Evolutionary conservation across 805 yeast genomes (phyloP).

Genomic region (Barnettozyma wickerhamii): DNA sequence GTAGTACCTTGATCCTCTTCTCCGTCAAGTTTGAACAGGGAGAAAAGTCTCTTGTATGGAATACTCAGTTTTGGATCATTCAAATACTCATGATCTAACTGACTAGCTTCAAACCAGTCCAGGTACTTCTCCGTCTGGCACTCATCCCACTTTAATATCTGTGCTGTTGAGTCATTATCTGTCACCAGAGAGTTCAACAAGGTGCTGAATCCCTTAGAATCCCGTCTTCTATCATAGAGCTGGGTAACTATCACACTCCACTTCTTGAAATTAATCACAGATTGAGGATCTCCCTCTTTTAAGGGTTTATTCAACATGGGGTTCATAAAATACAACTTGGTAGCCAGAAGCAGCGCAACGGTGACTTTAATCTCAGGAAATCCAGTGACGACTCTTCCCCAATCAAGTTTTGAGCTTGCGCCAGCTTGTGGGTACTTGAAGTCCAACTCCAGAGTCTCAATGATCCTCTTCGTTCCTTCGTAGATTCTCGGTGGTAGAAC

Average conservation of each 20-base stretch:
- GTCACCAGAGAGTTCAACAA: constrained; percentile 10
- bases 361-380: constrained; percentile 25
- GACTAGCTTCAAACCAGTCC: constrained; percentile 39
- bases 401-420: background rate
- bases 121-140: constrained; percentile 42
- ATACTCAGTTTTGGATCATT: constrained; percentile 18
- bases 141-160: constrained; percentile 46
- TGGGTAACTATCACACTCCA: constrained; percentile 22
- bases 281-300: background rate
- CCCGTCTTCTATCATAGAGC: constrained; percentile 10
- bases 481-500: constrained; percentile 49
- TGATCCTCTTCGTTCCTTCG: constrained; percentile 27
- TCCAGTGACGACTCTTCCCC: constrained; percentile 32
- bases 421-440: background rate
- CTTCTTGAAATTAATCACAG: constrained; percentile 5
- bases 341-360: constrained; percentile 10
- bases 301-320: constrained; percentile 3
- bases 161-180: constrained; percentile 27
- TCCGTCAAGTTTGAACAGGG: constrained; percentile 20
- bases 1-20: background rate
- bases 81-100: constrained; percentile 20
- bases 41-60: constrained; percentile 20
- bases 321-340: constrained; percentile 23
- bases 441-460: constrained; percentile 19
- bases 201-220: constrained; percentile 7